Conservation (phyloP, 768 basidiomycete species). For the Mycena belliarum region DNA sequence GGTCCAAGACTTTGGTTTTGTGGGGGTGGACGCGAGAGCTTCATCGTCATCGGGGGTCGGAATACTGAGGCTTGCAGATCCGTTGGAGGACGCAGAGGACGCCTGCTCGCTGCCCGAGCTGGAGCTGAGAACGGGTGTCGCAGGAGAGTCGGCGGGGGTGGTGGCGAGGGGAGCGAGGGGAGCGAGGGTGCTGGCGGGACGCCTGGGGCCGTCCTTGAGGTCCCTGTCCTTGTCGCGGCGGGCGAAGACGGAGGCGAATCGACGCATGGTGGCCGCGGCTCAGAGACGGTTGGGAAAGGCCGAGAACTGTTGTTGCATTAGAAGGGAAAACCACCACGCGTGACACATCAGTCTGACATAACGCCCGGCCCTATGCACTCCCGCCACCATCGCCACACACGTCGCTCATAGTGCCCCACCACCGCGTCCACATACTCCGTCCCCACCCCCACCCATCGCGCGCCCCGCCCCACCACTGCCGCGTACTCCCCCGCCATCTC, state of each 20-base stretch:
- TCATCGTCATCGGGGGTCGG: conserved; percentile 61
- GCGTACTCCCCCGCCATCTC: conserved; percentile 60
- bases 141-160: conserved; percentile 21
- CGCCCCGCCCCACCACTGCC: conserved; percentile 51
- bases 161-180: conserved; percentile 15
- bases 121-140: conserved; percentile 32
- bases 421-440: conserved; percentile 52
- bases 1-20: conserved; percentile 46
- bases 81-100: conserved; percentile 64
- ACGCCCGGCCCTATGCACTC: too few species aligned
- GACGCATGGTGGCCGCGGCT: conserved; percentile 50
- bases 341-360: too few species aligned
- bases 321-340: too few species aligned
- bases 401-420: conserved; percentile 66
- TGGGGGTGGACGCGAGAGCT: conserved; percentile 31
- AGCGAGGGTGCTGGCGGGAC: conserved; percentile 27
- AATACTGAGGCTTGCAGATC: conserved; percentile 53
- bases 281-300: not conserved
- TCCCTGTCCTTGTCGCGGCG: conserved; percentile 36
- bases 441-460: conserved; percentile 55
- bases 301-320: not conserved
- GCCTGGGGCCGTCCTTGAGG: conserved; percentile 35
- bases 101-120: conserved; percentile 39
- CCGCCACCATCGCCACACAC: conserved; percentile 56
- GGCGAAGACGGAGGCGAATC: conserved; percentile 61